Percentiles rank a stretch among this genome's conserved stretches.
Evolutionary conservation across 1,284 basidiomycete species (phyloP).

Genomic region (Apiotrichum laibachii): DNA sequence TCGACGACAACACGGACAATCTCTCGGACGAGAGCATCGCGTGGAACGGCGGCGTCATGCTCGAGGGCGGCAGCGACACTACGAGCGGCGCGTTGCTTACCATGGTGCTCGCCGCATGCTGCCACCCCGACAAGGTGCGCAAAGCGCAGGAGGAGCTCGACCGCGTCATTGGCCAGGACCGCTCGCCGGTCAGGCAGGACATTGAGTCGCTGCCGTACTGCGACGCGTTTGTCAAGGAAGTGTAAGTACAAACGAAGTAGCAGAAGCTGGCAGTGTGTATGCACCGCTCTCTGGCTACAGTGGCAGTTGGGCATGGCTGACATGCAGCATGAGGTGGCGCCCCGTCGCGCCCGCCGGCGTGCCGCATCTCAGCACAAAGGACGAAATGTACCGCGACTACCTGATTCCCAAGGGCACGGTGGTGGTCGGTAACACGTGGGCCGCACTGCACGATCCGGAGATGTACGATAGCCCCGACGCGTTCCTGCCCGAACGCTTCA

Average conservation of each 20-base stretch:
- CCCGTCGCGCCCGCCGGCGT: constrained; percentile 14
- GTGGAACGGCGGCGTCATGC: constrained; percentile 16
- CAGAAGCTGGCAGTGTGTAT: too few species aligned
- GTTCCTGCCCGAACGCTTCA: constrained; percentile 12
- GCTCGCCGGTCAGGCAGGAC: constrained; percentile 7
- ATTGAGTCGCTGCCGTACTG: constrained; percentile 11
- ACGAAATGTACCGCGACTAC: constrained; percentile 12
- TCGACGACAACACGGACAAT: constrained; percentile 8
- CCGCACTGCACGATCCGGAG: constrained; percentile 13
- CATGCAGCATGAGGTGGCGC: constrained; percentile 11
- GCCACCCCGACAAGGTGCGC: constrained; percentile 7
- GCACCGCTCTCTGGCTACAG: too few species aligned
- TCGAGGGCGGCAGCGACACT: constrained; percentile 15
- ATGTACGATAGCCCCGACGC: constrained; percentile 11
- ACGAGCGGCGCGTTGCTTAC: constrained; percentile 10
- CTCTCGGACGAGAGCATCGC: constrained; percentile 9
- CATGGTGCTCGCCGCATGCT: constrained; percentile 8
- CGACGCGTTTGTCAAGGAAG: constrained; percentile 13
- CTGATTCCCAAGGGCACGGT: constrained; percentile 12
- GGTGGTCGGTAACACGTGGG: constrained; percentile 15
- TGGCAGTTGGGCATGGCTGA: too few species aligned
- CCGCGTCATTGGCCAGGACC: constrained; percentile 10
- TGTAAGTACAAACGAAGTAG: constrained; percentile 2
- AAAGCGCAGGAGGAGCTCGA: constrained; percentile 11
- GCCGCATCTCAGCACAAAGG: constrained; percentile 12